These are phyloP conservation scores for Paecilomyces dactylethromorphus DNA, from an alignment of 2,329 filamentous ascomycete genomes.

Conservation along the genomic window DNA sequence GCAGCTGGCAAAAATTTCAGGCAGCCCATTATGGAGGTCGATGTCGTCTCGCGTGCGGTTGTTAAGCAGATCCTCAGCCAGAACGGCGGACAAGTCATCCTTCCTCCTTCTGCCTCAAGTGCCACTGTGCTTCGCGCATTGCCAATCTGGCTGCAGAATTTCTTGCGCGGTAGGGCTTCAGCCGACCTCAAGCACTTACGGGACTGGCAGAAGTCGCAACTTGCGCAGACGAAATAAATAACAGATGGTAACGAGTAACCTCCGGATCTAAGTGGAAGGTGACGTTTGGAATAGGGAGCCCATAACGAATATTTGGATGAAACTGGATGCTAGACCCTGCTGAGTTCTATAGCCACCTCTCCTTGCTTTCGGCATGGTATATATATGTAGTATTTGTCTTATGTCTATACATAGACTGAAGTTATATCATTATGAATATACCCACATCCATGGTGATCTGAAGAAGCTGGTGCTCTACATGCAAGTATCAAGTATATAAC, in stretches of 20 bases:
- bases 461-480: neutral
- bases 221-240: neutral
- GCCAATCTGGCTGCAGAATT: slow-evolving; percentile 44
- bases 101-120: slow-evolving; percentile 32
- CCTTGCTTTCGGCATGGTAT: neutral
- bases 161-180: slow-evolving; percentile 20
- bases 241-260: neutral
- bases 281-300: neutral
- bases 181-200: slow-evolving; percentile 16
- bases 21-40: slow-evolving; percentile 28
- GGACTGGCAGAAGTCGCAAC: neutral
- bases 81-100: slow-evolving; percentile 43
- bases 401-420: neutral
- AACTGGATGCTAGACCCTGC: neutral
- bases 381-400: neutral
- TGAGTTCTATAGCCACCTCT: neutral
- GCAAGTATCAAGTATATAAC: neutral
- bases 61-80: slow-evolving; percentile 46
- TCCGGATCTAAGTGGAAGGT: too few relatives aligned
- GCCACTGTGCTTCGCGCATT: slow-evolving; percentile 23
- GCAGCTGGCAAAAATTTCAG: slow-evolving; percentile 23
- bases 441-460: neutral
- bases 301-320: neutral
- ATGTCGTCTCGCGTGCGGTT: slow-evolving; percentile 41
- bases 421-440: neutral